Base-by-base conservation (phyloP, 2,329 filamentous ascomycete genomes). In the Pseudocercospora fuligena region DNA sequence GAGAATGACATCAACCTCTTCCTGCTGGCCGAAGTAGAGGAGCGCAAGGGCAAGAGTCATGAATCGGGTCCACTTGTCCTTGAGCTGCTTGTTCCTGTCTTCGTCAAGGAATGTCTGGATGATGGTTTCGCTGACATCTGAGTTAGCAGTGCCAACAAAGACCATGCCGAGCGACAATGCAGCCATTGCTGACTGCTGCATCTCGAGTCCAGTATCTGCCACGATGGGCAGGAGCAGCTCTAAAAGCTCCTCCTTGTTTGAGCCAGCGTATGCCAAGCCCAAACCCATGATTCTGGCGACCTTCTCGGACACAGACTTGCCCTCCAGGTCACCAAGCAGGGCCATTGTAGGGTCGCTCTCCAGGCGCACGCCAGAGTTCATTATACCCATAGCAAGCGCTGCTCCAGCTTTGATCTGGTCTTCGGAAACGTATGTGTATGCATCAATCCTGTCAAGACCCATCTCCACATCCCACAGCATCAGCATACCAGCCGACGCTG, bases 61-160 rank as follows among this genome's bases (percentile, higher is more conserved):
- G 83, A 99, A 99, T 19, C 95, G 90, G 33, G 94, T 95, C 95
- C 95, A 99, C 82, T 98, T 99, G 82, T 98, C 93, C 73, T 96
- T 97, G 67, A 99, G 84, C 79, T 97, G 94, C 75, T 88, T 90
- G 81, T 91, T 91, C 65, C 94, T 89, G 67, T 98, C 94, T 66
- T 98, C 94, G 72, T 99, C 95, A 80, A 99, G 88, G 73, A 99
- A 85, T 0, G 94, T 97, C 64, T 92, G 92, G 62, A 98, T 90
- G 73, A 99, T 95, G 9, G 94, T 91, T 80, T 97, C 92, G 71
- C 91, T 95, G 67, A 98, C 91, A 73, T 97, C 93, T 40, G 93
- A 88, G 76, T 98, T 91, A 3, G 92, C 94, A 8, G 94, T 96
- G 56, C 95, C 95, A 68, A 98, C 93, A 73, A 94, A 97, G 69